Evolutionary conservation across 306 rosid genomes (phyloP), one percentile per base, ranked within the genome.

Genomic region (Malus orientalis): DNA sequence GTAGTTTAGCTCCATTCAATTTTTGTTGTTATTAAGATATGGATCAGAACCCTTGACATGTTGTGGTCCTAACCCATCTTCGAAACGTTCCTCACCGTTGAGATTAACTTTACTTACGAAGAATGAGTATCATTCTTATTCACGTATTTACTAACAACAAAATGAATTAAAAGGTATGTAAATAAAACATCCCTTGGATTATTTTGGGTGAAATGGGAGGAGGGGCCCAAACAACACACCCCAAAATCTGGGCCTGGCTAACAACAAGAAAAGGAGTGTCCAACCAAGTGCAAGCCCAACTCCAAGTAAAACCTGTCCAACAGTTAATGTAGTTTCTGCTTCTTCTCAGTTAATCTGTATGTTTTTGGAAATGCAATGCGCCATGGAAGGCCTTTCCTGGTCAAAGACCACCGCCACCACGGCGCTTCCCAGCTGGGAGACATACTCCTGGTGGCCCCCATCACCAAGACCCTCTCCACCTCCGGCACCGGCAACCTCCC

Each of bases 351-450:
- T 3, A 13, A 40, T 8, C 38, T 8, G 55, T 33, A 38, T 55
- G 76, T 14, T 11, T 11, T 15, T 58, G 67, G 57, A 25, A 68
- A 79, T 84, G 74, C 83, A 78, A 88, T 86, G 88, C 74, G 81
- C 76, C 74, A 75, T 88, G 87, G 89, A 64, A 78, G 77, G 71
- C 58, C 71, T 22, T 64, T 84, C 73, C 61, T 73, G 5, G 3
- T 60, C 69, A 74, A 71, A 63, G 61, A 74, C 72, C 47, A 77
- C 61, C 19, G 14, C 18, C 44, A 40, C 44, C 44, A 40, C 44
- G 49, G 63, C 73, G 78, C 71, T 1, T 79, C 79, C 16, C 81
- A 84, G n/a, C 75, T 86, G 16, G 86, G 82, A 3, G 89, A 92
- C 70, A 61, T 89, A 9, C 85, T 95, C 42, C 25, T 23, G 25